These are phyloP conservation scores for Pedinophyceae sp. DNA, from an alignment of 139 green algal species.

Conservation along the genomic window DNA sequence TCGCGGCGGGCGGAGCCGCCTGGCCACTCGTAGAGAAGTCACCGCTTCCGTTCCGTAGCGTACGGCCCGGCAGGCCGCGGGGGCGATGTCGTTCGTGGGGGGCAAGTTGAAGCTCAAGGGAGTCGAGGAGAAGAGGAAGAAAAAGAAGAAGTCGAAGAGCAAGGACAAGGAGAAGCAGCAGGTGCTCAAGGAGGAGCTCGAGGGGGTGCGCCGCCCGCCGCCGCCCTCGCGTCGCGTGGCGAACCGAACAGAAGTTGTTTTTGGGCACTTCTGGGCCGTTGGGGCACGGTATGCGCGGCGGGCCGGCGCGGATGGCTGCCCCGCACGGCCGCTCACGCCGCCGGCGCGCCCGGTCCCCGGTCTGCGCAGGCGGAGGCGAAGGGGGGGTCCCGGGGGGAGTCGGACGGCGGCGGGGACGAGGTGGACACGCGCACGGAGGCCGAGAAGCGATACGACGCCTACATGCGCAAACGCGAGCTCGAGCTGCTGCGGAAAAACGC, in stretches of 20 bases:
- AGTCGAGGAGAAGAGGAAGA: constrained; percentile 18
- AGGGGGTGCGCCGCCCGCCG: background rate
- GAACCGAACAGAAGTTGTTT: background rate
- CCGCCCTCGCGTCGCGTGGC: constrained; percentile 1
- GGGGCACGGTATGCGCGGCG: no score
- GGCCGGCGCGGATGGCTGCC: no score
- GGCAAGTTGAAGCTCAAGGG: constrained; percentile 84
- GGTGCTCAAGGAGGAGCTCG: background rate
- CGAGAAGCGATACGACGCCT: constrained; percentile 48
- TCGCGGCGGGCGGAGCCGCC: background rate
- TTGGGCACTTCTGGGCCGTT: no score
- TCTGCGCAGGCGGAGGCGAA: background rate
- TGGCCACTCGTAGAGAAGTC: background rate
- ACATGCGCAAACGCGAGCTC: constrained; percentile 43
- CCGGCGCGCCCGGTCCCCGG: no score
- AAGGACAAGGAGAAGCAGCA: constrained; percentile 47
- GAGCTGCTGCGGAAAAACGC: constrained; percentile 43
- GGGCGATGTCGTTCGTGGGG: constrained; percentile 43
- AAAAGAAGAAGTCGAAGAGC: constrained; percentile 56
- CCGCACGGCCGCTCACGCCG: no score
- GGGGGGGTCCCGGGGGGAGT: no score
- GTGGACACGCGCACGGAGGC: constrained; percentile 63
- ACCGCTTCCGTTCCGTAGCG: background rate
- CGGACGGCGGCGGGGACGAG: background rate
- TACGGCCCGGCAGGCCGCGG: background rate